Conservation (phyloP, 768 basidiomycete genomes). For the Lenzites betulinus region DNA sequence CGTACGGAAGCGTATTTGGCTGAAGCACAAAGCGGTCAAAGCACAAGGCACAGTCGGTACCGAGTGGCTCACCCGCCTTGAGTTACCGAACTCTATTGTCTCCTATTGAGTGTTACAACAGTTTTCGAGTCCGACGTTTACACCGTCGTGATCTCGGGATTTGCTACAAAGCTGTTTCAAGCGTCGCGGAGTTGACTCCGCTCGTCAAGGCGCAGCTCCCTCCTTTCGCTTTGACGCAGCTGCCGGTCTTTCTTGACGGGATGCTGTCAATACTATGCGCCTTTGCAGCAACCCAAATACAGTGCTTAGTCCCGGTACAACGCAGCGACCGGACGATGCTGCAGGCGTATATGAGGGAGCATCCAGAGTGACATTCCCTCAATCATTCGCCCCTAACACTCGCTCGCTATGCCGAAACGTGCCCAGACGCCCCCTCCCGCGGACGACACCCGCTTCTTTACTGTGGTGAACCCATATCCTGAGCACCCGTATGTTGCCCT, state of each 20-base stretch:
- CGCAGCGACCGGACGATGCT: background rate
- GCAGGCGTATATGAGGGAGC: background rate
- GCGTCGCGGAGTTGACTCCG: background rate
- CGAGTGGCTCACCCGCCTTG: background rate
- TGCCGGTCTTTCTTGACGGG: background rate
- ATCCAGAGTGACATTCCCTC: slow-evolving; percentile 18
- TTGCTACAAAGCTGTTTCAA: background rate
- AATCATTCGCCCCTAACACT: background rate
- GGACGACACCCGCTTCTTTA: slow-evolving; percentile 45
- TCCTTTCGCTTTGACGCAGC: background rate
- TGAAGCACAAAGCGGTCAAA: background rate
- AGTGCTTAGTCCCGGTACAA: background rate
- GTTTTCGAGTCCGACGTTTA: background rate
- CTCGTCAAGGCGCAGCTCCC: too few relatives aligned
- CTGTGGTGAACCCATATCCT: slow-evolving; percentile 48
- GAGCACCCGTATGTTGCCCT: slow-evolving; percentile 43
- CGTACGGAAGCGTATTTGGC: too few relatives aligned
- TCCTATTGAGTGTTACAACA: background rate
- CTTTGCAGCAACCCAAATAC: background rate
- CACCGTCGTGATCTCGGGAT: background rate
- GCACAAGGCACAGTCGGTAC: background rate
- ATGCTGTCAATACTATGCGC: background rate
- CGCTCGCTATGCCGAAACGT: slow-evolving; percentile 43
- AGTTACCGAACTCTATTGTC: background rate
- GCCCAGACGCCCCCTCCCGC: slow-evolving; percentile 39